Evolutionary conservation across 441 rosid genomes (phyloP), one percentile per base, ranked within the genome.

Genomic region (Jatropha multifida): DNA sequence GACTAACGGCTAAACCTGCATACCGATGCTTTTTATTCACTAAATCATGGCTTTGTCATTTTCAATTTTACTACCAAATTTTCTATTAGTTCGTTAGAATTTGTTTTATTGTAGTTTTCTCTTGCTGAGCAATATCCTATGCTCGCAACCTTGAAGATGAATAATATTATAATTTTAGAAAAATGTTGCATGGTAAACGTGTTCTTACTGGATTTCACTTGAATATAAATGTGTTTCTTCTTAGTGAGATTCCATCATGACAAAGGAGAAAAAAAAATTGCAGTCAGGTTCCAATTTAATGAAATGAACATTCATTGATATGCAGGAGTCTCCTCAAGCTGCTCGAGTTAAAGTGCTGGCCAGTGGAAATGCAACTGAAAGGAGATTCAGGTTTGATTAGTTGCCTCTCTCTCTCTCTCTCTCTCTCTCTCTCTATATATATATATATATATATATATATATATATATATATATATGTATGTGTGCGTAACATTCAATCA

Each of bases 331-430:
- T 81, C 99, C 99, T 83, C 97, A 94, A 80, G 90, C 97, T 61
- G 99, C 99, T 68, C 86, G 99, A 80, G 99, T 94, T 58, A 90
- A 96, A 87, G 99, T 96, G 68, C 82, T 94, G 86, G 93, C 98
- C 13, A 94, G 98, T 75, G 99, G 99, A 82, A 93, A 95, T 84
- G 81, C 98, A 76, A 96, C 98, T 59, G 99, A 96, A 83, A 88
- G 99, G 83, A 88, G 99, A 88, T 96, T 92, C 93, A 94, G 98
- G 99, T 95, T 78, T 20, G 80, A 58, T 72, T 1, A 38, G 54
- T 60, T 52, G 40, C 76, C 20, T 42, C 32, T 32, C 32, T 32
- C 32, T 32, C 15, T 42, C 68, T 41, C 65, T 60, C 65, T 68
- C 26, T 14, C 8, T 52, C 20, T 52, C 20, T 23, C 23, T 32